These are phyloP conservation scores for Solanum bukasovii DNA, from an alignment of 257 asterid species.

Conservation along the genomic window DNA sequence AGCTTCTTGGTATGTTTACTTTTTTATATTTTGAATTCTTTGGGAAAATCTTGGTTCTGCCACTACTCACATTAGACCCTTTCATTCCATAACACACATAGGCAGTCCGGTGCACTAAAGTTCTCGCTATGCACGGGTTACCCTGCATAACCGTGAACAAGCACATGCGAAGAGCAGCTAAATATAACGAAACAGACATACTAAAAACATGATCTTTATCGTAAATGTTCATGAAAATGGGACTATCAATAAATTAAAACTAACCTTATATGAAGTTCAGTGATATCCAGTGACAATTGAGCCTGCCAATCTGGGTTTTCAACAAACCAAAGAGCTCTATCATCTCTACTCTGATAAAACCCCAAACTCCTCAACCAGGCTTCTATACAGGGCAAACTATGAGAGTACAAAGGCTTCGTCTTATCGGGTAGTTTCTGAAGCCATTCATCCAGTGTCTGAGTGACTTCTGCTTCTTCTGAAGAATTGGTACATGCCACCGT, in stretches of 20 bases:
- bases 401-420: conserved; percentile 75
- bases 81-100: not conserved
- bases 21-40: not conserved
- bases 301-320: conserved; percentile 90
- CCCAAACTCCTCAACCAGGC: conserved; percentile 85
- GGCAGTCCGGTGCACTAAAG: not conserved
- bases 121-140: not conserved
- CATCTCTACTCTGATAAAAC: conserved; percentile 75
- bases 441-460: conserved; percentile 71
- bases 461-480: conserved; percentile 41
- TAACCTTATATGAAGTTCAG: conserved; percentile 82
- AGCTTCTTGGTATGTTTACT: not conserved
- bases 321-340: conserved; percentile 83
- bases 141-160: not conserved
- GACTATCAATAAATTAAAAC: not conserved
- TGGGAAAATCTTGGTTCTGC: not conserved
- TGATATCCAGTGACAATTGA: conserved; percentile 72
- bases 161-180: not conserved
- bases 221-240: not conserved
- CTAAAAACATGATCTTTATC: not conserved
- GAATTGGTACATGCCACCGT: conserved; percentile 22
- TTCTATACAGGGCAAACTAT: conserved; percentile 90
- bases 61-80: not conserved
- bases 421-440: conserved; percentile 79
- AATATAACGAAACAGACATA: not conserved